These are phyloP conservation scores for Spinellus fusiger DNA, from an alignment of 192 early-diverging fungal genomes.

Conservation along the genomic window DNA sequence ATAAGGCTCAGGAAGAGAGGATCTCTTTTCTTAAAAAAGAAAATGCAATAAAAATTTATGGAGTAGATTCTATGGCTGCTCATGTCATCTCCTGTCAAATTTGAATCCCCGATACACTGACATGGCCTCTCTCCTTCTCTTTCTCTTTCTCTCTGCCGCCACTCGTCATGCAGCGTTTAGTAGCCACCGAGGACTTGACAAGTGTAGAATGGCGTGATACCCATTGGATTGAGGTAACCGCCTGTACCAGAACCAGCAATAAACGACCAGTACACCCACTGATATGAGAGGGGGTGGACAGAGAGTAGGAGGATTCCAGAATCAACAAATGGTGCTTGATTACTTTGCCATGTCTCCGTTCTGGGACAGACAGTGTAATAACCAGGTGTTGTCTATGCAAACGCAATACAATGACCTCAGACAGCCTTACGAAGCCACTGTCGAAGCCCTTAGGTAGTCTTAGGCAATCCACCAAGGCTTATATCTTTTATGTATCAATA, in stretches of 20 bases:
- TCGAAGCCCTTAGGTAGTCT: constrained; percentile 31
- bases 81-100: no score
- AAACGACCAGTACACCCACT: neutral
- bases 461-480: neutral
- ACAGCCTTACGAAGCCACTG: constrained; percentile 37
- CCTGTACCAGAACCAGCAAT: neutral
- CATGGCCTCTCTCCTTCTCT: neutral
- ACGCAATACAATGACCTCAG: constrained; percentile 73
- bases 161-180: constrained; percentile 19
- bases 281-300: constrained; percentile 1
- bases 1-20: no score
- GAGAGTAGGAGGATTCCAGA: constrained; percentile 59
- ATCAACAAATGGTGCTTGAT: constrained; percentile 68
- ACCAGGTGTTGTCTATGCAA: constrained; percentile 74
- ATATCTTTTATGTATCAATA: constrained; percentile 9
- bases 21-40: no score
- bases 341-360: constrained; percentile 80
- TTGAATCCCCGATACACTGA: no score
- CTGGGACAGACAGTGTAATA: constrained; percentile 77
- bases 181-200: constrained; percentile 42
- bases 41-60: no score
- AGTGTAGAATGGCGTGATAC: constrained; percentile 60
- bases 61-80: no score
- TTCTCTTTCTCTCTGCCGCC: no score
- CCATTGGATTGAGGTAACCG: constrained; percentile 43